phyloP scores from a whole-genome alignment of 345 rosid genomes.

The Brassica incana region DNA sequence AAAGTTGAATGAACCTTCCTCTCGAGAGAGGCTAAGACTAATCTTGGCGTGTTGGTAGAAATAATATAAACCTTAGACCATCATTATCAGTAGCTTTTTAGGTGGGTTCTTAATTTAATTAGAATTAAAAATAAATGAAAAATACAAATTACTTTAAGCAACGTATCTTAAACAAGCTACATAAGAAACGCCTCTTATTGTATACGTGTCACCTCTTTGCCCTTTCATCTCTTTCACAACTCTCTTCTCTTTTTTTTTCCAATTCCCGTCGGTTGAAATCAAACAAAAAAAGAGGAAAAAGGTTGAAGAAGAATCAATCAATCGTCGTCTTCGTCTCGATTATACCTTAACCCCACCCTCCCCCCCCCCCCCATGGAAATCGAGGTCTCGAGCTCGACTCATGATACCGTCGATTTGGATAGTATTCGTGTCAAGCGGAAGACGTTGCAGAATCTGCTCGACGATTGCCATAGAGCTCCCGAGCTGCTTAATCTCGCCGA shows the following conservation, averaged over 20 bases:
- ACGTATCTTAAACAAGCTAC: no score
- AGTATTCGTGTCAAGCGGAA: slow-evolving; percentile 66
- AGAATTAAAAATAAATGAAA: no score
- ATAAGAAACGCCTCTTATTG: no score
- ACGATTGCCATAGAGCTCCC: slow-evolving; percentile 87
- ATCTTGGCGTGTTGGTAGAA: neutral
- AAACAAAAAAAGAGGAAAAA: neutral
- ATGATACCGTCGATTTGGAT: slow-evolving; percentile 45
- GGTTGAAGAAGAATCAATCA: neutral
- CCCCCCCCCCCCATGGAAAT: slow-evolving; percentile 33
- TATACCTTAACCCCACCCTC: no score
- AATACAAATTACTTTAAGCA: no score
- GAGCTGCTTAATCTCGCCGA: slow-evolving; percentile 55
- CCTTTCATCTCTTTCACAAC: no score
- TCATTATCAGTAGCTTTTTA: no score
- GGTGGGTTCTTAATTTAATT: no score
- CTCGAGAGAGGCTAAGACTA: neutral
- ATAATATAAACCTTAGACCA: neutral
- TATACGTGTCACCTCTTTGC: no score
- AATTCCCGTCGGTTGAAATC: neutral
- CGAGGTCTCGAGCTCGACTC: slow-evolving; percentile 35
- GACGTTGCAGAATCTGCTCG: slow-evolving; percentile 69
- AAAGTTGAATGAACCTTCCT: neutral
- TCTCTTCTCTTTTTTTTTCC: neutral
- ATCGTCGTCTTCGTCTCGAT: slow-evolving; percentile 16